Base-by-base conservation (phyloP, 2,329 filamentous ascomycete genomes). In the Ophiostoma australiae region DNA sequence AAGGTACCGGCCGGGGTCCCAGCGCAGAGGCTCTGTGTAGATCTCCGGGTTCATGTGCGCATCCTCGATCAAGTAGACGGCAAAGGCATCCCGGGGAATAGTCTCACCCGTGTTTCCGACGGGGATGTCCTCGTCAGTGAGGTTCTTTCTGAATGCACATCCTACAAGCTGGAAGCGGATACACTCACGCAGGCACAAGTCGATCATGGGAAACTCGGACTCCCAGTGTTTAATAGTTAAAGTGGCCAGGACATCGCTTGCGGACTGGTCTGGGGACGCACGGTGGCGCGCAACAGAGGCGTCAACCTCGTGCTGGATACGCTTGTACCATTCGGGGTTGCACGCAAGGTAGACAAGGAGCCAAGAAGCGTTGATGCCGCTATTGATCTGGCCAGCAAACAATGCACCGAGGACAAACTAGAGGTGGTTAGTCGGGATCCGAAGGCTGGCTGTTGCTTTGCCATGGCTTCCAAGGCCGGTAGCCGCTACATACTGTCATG, bases 311-410 rank as follows among this genome's bases (percentile, higher is more conserved):
- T 78, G 77, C 37, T 80, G 82, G 1, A 83, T 78, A 67, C 80
- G 79, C 13, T 71, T 73, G 48, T 81, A 80, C 87, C 87, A 83
- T 70, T 82, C 71, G 20, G 80, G 76, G 74, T 84, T 76, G 70
- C 81, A 71, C 70, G 84, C 76, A 70, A 89, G 79, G 79, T 84
- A 81, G 76, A 82, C 72, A 73, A 88, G 76, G 72, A 87, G 78
- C 81, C 83, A 87, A 1, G 82, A 82, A 0, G 84, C 82, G 73
- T 86, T 87, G 76, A 86, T 82, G 55, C 85, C 85, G 33, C 79
- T 84, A 77, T 88, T 88, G n/a, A 87, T 74, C 44, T 85, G 78
- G n/a, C 85, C 86, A 1, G 86, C 85, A 75, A 86, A 87, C 3
- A 89, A 77, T 0, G 84, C 79, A 15, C 82, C 82, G n/a, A 87